Conservation (phyloP, 257 asterid species). For the Phtheirospermum japonicum region DNA sequence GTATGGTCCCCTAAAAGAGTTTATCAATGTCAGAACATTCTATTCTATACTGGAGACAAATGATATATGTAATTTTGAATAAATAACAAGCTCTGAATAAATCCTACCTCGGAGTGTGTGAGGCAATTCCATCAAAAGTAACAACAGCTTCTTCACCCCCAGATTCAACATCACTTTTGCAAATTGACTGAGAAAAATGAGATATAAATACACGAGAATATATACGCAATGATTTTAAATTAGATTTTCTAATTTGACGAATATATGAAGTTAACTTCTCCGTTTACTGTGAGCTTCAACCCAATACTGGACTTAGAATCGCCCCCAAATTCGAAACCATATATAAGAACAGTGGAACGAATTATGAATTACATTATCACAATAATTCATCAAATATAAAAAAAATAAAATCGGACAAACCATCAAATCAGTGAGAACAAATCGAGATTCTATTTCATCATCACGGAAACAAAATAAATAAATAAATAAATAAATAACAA, state of each 20-base stretch:
- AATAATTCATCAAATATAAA: slow-evolving; percentile 4
- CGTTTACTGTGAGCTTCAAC: not conserved
- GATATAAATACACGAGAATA: not conserved
- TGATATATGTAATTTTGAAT: not conserved
- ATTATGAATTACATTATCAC: slow-evolving; percentile 3
- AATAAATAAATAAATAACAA: slow-evolving; percentile 3
- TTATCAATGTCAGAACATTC: slow-evolving; percentile 20
- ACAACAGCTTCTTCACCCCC: slow-evolving; percentile 97
- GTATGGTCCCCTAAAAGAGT: slow-evolving; percentile 83
- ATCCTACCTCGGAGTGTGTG: slow-evolving; percentile 88
- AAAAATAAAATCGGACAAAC: not conserved
- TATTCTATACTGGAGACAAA: slow-evolving; percentile 23
- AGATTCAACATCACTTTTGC: slow-evolving; percentile 60
- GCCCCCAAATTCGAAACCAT: slow-evolving; percentile 12
- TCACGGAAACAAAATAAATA: slow-evolving; percentile 87
- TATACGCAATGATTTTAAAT: too few species aligned
- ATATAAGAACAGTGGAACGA: not conserved
- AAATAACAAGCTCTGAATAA: slow-evolving; percentile 11
- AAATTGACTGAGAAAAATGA: slow-evolving; percentile 14
- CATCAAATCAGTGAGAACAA: slow-evolving; percentile 32
- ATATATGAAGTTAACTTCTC: too few species aligned
- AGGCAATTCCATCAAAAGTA: slow-evolving; percentile 83
- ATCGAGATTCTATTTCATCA: slow-evolving; percentile 24
- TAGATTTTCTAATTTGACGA: not conserved
- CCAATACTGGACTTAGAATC: not conserved